Percentiles rank a stretch among this genome's conserved stretches.
These are phyloP conservation scores for Acanthamoeba lenticulata DNA, from an alignment of 208 protist genomes.

Conservation along the genomic window DNA sequence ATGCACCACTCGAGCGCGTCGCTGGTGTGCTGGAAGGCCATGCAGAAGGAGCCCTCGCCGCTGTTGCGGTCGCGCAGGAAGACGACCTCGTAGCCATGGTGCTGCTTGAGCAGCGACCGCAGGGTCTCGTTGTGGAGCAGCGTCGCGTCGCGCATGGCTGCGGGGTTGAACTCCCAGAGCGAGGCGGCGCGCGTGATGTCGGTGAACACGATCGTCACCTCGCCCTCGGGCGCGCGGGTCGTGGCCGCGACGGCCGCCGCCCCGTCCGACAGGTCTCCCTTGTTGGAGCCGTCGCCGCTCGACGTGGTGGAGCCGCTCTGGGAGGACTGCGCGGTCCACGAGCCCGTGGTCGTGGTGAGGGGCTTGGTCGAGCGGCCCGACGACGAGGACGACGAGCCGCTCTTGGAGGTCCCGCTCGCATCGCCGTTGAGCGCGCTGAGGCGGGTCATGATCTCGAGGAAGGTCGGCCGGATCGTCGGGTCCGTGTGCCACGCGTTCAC, in stretches of 20 bases:
- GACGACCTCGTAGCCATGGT: conserved; percentile 59
- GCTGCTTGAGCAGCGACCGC: not conserved
- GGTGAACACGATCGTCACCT: conserved; percentile 50
- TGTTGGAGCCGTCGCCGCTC: not conserved
- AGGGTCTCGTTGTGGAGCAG: conserved; percentile 23
- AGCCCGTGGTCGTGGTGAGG: not conserved
- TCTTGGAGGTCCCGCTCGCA: not conserved
- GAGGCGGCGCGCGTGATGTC: conserved; percentile 12
- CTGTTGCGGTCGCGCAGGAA: conserved; percentile 31
- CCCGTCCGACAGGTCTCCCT: not conserved
- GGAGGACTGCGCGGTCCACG: not conserved
- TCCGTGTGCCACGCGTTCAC: conserved; percentile 31
- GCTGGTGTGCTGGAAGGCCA: conserved; percentile 55
- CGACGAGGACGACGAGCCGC: conserved; percentile 12
- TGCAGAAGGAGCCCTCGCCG: conserved; percentile 66
- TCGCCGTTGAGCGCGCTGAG: conserved; percentile 41
- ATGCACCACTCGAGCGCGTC: conserved; percentile 37
- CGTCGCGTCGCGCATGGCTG: conserved; percentile 22
- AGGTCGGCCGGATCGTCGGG: conserved; percentile 28
- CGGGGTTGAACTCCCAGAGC: conserved; percentile 24
- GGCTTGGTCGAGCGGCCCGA: not conserved
- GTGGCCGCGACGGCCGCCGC: not conserved
- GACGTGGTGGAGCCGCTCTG: conserved; percentile 1
- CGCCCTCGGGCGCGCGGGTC: not conserved
- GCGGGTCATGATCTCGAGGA: conserved; percentile 62